These are phyloP conservation scores for Amaranthus tricolor DNA, from an alignment of 179 eudicot species.

Conservation along the genomic window DNA sequence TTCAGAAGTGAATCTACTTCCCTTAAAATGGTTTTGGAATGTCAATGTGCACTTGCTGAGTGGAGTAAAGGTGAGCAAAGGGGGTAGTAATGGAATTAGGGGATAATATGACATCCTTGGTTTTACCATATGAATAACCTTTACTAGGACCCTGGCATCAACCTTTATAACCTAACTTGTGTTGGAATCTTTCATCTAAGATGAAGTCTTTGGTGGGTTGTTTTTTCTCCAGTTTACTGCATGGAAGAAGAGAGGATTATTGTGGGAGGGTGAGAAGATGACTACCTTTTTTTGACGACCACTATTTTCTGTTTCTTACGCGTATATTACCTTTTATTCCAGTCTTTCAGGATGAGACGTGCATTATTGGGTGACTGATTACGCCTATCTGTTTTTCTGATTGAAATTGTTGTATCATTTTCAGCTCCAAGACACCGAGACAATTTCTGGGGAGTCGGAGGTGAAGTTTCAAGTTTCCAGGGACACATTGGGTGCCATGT, in stretches of 20 bases:
- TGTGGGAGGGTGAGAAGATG: not conserved
- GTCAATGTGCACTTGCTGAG: not conserved
- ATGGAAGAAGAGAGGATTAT: too few relatives aligned
- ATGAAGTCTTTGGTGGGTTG: not conserved
- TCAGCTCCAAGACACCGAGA: conserved; percentile 87
- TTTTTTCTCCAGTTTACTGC: too few relatives aligned
- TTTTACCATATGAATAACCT: not conserved
- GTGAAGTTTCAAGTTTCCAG: conserved; percentile 89
- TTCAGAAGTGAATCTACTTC: too few relatives aligned
- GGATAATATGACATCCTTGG: not conserved
- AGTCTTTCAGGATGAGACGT: not conserved
- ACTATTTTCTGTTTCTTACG: not conserved
- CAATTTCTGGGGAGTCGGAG: conserved; percentile 78
- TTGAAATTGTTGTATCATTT: conserved; percentile 12
- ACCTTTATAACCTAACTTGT: not conserved
- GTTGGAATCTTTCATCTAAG: not conserved
- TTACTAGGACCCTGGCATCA: not conserved
- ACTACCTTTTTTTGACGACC: not conserved
- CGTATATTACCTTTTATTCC: not conserved
- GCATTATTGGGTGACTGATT: not conserved
- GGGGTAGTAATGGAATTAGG: not conserved
- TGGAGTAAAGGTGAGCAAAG: not conserved
- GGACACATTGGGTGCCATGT: conserved; percentile 90
- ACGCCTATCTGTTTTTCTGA: not conserved
- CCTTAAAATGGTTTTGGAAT: not conserved